Evolutionary conservation across 1,284 basidiomycete species (phyloP).

Genomic region (Pseudozyma pruni): DNA sequence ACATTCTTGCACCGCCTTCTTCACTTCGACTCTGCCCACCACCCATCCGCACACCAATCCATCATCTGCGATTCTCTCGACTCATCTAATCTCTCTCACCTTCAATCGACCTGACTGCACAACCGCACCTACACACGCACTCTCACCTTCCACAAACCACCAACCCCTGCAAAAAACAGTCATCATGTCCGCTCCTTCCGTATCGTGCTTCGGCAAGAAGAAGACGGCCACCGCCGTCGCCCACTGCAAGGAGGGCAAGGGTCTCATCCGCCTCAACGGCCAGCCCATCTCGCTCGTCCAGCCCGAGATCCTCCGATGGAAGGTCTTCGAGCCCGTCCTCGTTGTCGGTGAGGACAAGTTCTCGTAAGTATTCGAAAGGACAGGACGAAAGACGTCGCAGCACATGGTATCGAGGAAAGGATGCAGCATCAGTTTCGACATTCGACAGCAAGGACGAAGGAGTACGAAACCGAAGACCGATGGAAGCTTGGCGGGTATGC

Average conservation of each 20-base stretch:
- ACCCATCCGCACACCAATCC: background rate
- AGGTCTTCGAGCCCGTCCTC: conserved; percentile 85
- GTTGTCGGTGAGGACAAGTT: conserved; percentile 68
- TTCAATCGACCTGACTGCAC: conserved; percentile 1
- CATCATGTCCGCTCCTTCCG: conserved; percentile 63
- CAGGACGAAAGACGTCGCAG: background rate
- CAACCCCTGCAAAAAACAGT: conserved; percentile 24
- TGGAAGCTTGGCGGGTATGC: no score
- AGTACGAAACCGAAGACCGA: background rate
- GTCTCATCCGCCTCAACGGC: conserved; percentile 96
- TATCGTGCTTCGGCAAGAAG: conserved; percentile 70
- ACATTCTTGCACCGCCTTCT: conserved; percentile 3
- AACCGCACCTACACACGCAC: background rate
- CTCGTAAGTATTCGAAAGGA: conserved; percentile 55
- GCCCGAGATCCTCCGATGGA: conserved; percentile 90
- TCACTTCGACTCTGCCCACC: background rate
- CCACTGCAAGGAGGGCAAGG: conserved; percentile 81
- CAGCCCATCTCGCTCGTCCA: conserved; percentile 93
- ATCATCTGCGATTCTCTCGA: background rate
- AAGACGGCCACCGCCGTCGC: conserved; percentile 68
- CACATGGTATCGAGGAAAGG: background rate
- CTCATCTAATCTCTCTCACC: background rate
- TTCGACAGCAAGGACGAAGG: background rate
- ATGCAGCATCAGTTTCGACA: conserved; percentile 9
- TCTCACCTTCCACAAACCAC: conserved; percentile 3